A percentile compares a stretch with the other conserved stretches of the same genome.
Conservation (phyloP, 2,329 filamentous ascomycete species). For the Xylariaceae sp. region DNA sequence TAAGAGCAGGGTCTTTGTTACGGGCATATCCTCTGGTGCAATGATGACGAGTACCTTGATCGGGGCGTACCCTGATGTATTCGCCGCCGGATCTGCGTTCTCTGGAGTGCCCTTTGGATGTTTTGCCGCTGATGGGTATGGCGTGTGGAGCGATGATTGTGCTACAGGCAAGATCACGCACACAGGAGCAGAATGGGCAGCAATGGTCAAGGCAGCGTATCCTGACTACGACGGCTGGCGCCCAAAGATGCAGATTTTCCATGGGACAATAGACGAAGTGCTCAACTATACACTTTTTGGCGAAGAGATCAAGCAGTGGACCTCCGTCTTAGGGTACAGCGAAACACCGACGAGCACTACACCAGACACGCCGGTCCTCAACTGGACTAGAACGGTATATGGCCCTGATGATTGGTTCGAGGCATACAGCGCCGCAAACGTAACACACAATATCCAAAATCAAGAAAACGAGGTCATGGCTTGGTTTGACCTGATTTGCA, state of each 20-base stretch:
- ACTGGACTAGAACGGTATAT: conserved; percentile 37
- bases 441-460: conserved; percentile 37
- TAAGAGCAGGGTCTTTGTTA: conserved; percentile 29
- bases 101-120: conserved; percentile 49
- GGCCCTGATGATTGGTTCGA: conserved; percentile 35
- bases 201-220: conserved; percentile 39
- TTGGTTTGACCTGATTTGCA: conserved; percentile 37
- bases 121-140: conserved; percentile 40
- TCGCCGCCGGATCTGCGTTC: conserved; percentile 42
- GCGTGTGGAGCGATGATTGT: conserved; percentile 50
- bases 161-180: conserved; percentile 42
- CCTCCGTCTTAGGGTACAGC: conserved; percentile 34
- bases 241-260: conserved; percentile 55
- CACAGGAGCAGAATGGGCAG: conserved; percentile 16
- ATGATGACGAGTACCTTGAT: conserved; percentile 38
- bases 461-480: conserved; percentile 35
- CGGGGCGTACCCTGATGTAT: conserved; percentile 46
- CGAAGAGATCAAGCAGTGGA: conserved; percentile 54
- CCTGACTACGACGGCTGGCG: conserved; percentile 47
- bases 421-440: conserved; percentile 36
- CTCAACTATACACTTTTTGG: conserved; percentile 50
- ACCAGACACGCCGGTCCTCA: conserved; percentile 30
- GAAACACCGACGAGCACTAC: conserved; percentile 27
- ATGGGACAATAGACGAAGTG: conserved; percentile 49
- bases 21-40: conserved; percentile 30